Evolutionary conservation across 352 stramenopile genomes (phyloP), one percentile per base, ranked within the genome.

Genomic region (Globisporangium rhizosaccharum): DNA sequence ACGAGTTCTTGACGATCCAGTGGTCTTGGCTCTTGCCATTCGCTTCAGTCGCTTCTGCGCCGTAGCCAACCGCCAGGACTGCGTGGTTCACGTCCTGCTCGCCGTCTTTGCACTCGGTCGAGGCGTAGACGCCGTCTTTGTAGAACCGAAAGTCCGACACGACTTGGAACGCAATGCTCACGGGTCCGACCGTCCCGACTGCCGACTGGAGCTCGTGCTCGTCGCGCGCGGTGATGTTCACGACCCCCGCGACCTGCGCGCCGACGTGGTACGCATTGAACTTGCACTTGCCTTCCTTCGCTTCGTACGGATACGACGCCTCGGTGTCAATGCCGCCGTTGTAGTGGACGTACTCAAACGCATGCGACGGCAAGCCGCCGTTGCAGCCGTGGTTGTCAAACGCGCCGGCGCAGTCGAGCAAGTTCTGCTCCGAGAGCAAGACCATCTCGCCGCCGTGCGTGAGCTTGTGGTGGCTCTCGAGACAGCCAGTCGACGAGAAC

Each of bases 1-100:
- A 99, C 49, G 81, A 98, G 79, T 99, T 99, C 76, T 98, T 99
- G 45, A 99, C 85, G 64, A 98, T 98, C 93, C 94, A 99, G 78
- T 96, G 96, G 42, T 87, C 77, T 48, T 79, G 86, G 61, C 84
- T 10, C 6, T 5, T 8, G 10, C 33, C 30, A 36, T 9, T 12
- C 10, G 33, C 86, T 49, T 87, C 82, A 0, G 41, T 46, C 15
- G 0, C 15, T 53, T 96, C 85, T 41, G 92, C 82, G 61, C 96
- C 97, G 75, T 99, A 99, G 39, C 97, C 97, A 30, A 99, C 96
- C 1, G 94, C 92, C 59, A 99, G 78, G 46, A 99, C 96, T 0
- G 85, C 88, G 66, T 96, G 88, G 70, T 96, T 96, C 57, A 97
- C 88, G 68, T 96, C 79, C 72, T 79, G 71, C 66, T 92, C 83